Conservation (phyloP, 805 yeast genomes). For the Hemisphaericaspora nanyangensis region DNA sequence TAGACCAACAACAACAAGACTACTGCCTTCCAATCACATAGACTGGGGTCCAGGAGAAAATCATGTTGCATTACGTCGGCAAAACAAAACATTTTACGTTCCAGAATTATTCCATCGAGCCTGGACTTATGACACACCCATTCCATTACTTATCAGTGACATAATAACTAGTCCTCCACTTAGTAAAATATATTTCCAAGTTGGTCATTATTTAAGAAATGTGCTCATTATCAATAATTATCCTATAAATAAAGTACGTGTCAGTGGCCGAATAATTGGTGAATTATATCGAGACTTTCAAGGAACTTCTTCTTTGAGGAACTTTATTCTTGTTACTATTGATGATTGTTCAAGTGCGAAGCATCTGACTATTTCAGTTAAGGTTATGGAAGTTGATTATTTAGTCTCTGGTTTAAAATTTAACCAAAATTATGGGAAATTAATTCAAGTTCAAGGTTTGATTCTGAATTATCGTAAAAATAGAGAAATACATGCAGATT, state of each 20-base stretch:
- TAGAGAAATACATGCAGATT: constrained; percentile 11
- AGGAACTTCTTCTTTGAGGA: constrained; percentile 4
- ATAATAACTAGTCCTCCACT: constrained; percentile 13
- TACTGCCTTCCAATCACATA: constrained; percentile 5
- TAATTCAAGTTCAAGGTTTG: constrained; percentile 23
- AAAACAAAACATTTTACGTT: constrained; percentile 22
- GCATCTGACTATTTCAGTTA: constrained; percentile 23
- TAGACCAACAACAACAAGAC: no score
- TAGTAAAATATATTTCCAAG: constrained; percentile 16
- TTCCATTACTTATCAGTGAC: constrained; percentile 30
- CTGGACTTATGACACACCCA: constrained; percentile 16
- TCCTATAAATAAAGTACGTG: constrained; percentile 23
- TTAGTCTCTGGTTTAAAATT: constrained; percentile 12
- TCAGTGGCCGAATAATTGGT: constrained; percentile 28
- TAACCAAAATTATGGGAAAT: constrained; percentile 17
- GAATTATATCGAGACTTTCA: constrained; percentile 14
- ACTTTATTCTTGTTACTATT: constrained; percentile 17
- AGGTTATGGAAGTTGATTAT: constrained; percentile 12
- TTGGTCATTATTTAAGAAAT: constrained; percentile 9
- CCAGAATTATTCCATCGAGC: constrained; percentile 33
- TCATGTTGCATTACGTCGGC: constrained; percentile 27
- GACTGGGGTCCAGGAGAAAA: constrained; percentile 34
- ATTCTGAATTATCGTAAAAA: background rate
- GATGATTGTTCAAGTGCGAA: constrained; percentile 33
- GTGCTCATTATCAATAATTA: constrained; percentile 26